These are phyloP conservation scores for Iberis pinnata DNA, from an alignment of 345 rosid genomes.

Conservation along the genomic window DNA sequence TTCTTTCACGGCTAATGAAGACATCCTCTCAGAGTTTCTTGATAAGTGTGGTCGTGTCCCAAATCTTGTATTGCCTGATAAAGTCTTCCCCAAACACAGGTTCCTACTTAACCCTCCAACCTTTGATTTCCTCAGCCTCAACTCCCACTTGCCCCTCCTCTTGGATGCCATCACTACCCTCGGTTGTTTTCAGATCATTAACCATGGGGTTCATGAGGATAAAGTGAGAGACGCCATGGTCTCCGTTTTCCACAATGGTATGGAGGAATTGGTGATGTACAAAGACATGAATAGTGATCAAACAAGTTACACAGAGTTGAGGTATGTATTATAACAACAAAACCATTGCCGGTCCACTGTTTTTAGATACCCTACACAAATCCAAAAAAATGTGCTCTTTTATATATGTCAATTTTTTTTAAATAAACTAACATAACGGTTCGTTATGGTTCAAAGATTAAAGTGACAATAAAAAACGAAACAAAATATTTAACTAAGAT, in stretches of 20 bases:
- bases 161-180: conserved; percentile 47
- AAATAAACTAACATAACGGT: too few species aligned
- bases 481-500: too few species aligned
- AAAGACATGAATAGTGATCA: too few species aligned
- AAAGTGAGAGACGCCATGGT: conserved; percentile 28
- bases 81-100: conserved; percentile 65
- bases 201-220: conserved; percentile 52
- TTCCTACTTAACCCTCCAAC: conserved; percentile 50
- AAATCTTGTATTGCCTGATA: conserved; percentile 68
- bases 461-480: too few species aligned
- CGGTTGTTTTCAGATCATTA: conserved; percentile 83
- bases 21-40: conserved; percentile 65
- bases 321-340: too few species aligned
- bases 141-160: conserved; percentile 25
- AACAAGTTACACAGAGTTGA: too few species aligned
- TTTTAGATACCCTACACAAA: too few species aligned
- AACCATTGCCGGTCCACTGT: too few species aligned
- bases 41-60: conserved; percentile 71
- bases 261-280: conserved; percentile 31
- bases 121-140: conserved; percentile 44
- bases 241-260: conserved; percentile 26
- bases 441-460: too few species aligned
- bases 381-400: too few species aligned
- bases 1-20: conserved; percentile 69
- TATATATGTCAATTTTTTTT: too few species aligned